A percentile compares a stretch with the other conserved stretches of the same genome.
Conservation (phyloP, 1,139 yeast genomes). For the Zygosaccharomyces sapae region DNA sequence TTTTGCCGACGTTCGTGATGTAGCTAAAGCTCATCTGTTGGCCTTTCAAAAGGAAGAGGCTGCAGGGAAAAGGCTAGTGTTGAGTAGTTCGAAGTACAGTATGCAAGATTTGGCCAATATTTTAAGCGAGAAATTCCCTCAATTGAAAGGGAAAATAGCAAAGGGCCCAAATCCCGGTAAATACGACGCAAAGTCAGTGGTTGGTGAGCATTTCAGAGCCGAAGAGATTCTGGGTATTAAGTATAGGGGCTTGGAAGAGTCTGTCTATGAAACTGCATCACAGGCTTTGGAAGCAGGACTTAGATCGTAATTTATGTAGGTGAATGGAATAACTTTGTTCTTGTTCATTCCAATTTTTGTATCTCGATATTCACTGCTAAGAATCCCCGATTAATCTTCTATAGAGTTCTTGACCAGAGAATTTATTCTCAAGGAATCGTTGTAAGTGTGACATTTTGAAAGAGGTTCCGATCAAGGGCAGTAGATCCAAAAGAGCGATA, state of each 20-base stretch:
- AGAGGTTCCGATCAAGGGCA: no score
- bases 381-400: no score
- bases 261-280: constrained; percentile 40
- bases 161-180: constrained; percentile 6
- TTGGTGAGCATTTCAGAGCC: constrained; percentile 14
- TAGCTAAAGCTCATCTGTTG: constrained; percentile 47
- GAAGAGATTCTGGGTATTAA: constrained; percentile 38
- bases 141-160: constrained; percentile 32
- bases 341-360: no score
- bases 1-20: constrained; percentile 50
- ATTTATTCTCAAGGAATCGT: no score
- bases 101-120: constrained; percentile 33
- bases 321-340: no score
- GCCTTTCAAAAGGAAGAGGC: constrained; percentile 38
- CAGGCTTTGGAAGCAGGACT: constrained; percentile 34
- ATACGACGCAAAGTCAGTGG: constrained; percentile 20
- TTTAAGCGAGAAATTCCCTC: constrained; percentile 35
- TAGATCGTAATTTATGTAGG: no score
- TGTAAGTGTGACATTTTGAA: no score
- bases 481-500: no score
- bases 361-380: no score
- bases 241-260: constrained; percentile 37
- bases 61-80: constrained; percentile 34
- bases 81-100: constrained; percentile 32
- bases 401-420: no score